These are phyloP conservation scores for bread wheat (Triticum aestivum) DNA, from an alignment of 176 grass and related monocot species.

Conservation along the genomic window IWGSC_CS_RefSeq_v2.1 NC_057808.1:372321601-372322100, in stretches of 20 bases:
- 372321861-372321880: neutral
- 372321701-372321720: neutral
- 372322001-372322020: neutral
- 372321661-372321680: neutral
- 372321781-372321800: slow-evolving; percentile 22
- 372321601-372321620: no score
- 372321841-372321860: neutral
- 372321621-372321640: no score
- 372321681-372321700: neutral
- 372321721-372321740: neutral
- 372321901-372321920: neutral
- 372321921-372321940: slow-evolving; percentile 19
- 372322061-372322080: neutral
- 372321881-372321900: neutral
- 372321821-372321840: neutral
- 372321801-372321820: neutral
- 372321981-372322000: slow-evolving; percentile 32
- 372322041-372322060: neutral
- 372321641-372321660: no score
- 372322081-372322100: neutral
- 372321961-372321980: neutral
- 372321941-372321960: neutral
- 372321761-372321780: neutral
- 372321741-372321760: neutral
- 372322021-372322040: slow-evolving; percentile 2